Evolutionary conservation across 2,329 filamentous ascomycete genomes (phyloP).

Genomic region (Sordariomycetes sp.): DNA sequence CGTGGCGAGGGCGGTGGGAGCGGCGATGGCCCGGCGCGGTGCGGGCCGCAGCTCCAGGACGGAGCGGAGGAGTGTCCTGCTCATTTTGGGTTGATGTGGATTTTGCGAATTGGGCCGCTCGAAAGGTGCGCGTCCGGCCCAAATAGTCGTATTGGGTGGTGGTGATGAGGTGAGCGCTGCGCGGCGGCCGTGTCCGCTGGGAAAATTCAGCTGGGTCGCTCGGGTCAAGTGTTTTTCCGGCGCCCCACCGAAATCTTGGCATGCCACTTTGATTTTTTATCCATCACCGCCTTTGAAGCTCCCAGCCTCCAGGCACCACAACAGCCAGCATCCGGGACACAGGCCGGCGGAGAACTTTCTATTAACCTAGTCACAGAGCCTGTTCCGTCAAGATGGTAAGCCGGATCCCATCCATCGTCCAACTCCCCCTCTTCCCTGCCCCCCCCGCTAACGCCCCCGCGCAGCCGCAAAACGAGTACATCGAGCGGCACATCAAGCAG

Average conservation of each 20-base stretch:
- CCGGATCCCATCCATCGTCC: not conserved
- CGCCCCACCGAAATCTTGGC: not conserved
- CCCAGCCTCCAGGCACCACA: not conserved
- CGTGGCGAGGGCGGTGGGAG: slow-evolving; percentile 27
- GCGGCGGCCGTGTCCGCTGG: not conserved
- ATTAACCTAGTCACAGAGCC: not conserved
- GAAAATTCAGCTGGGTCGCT: not conserved
- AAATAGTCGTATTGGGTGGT: not conserved
- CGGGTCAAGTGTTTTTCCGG: not conserved
- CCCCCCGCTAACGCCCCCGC: slow-evolving; percentile 1
- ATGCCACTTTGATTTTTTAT: not conserved
- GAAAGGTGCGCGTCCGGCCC: not conserved
- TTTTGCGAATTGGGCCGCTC: not conserved
- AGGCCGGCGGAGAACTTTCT: not conserved
- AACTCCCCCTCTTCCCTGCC: not conserved
- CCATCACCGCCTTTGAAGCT: not conserved
- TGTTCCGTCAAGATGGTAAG: not conserved
- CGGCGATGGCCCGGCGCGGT: slow-evolving; percentile 13
- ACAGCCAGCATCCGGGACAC: not conserved
- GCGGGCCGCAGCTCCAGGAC: slow-evolving; percentile 46
- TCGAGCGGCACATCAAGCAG: slow-evolving; percentile 59
- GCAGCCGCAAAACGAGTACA: slow-evolving; percentile 68
- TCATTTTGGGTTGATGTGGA: slow-evolving; percentile 27
- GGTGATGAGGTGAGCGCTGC: not conserved
- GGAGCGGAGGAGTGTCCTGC: slow-evolving; percentile 52